These are phyloP conservation scores for Eutrema japonicum DNA, from an alignment of 345 rosid species.

Conservation along the genomic window DNA sequence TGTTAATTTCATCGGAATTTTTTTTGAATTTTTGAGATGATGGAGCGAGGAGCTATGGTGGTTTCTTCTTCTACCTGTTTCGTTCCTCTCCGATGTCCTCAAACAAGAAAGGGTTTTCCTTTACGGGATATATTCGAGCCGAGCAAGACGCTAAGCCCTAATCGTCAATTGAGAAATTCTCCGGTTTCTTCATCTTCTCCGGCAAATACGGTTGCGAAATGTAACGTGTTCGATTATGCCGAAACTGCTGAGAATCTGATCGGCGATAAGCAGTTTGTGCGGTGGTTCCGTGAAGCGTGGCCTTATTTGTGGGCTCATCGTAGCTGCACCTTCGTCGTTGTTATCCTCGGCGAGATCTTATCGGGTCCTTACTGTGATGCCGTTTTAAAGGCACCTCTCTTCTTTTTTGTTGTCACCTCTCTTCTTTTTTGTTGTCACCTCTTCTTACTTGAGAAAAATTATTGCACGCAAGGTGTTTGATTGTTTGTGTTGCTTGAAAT, in stretches of 20 bases:
- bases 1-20: background rate
- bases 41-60: slow-evolving; percentile 25
- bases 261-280: slow-evolving; percentile 71
- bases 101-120: slow-evolving; percentile 13
- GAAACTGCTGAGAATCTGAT: slow-evolving; percentile 45
- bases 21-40: slow-evolving; percentile 10
- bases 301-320: slow-evolving; percentile 87
- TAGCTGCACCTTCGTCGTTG: slow-evolving; percentile 72
- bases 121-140: slow-evolving; percentile 11
- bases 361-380: slow-evolving; percentile 61
- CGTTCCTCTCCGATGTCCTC: slow-evolving; percentile 23
- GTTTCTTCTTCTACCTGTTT: slow-evolving; percentile 18
- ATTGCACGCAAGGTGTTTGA: slow-evolving; percentile 28
- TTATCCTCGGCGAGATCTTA: slow-evolving; percentile 72
- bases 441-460: background rate
- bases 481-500: slow-evolving; percentile 7
- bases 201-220: background rate
- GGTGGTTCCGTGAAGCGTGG: slow-evolving; percentile 97
- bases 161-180: background rate
- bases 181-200: background rate
- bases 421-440: too few relatives aligned
- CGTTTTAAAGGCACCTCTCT: slow-evolving; percentile 65
- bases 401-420: slow-evolving; percentile 23
- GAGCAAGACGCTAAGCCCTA: slow-evolving; percentile 14
- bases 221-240: slow-evolving; percentile 45